Conservation (phyloP, 495 filamentous ascomycete genomes). For the Mycothermus thermophilus region DNA sequence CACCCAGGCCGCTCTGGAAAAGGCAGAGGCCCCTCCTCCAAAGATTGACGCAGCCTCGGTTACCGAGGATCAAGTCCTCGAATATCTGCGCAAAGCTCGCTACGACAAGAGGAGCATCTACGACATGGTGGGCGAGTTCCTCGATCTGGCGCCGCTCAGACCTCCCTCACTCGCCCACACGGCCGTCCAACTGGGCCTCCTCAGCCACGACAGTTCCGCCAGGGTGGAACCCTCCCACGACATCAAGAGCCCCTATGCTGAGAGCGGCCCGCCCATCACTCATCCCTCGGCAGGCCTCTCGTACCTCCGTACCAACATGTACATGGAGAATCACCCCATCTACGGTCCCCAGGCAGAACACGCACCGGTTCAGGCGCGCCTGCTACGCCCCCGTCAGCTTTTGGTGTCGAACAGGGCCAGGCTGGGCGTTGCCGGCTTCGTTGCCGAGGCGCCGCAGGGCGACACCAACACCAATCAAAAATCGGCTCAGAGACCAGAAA, state of each 20-base stretch:
- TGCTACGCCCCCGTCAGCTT: constrained; percentile 42
- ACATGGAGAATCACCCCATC: constrained; percentile 66
- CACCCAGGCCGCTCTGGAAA: constrained; percentile 32
- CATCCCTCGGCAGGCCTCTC: constrained; percentile 87
- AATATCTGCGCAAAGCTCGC: constrained; percentile 48
- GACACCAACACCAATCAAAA: constrained; percentile 18
- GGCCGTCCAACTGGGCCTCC: neutral
- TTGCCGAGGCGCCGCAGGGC: constrained; percentile 19
- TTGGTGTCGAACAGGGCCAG: constrained; percentile 1
- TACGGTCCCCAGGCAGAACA: constrained; percentile 58
- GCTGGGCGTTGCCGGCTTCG: constrained; percentile 38
- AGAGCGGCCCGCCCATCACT: constrained; percentile 57
- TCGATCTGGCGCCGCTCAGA: constrained; percentile 37
- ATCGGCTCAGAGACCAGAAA: constrained; percentile 3
- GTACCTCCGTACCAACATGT: constrained; percentile 59
- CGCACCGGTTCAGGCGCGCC: constrained; percentile 52
- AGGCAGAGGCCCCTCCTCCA: constrained; percentile 28
- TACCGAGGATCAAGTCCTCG: constrained; percentile 44
- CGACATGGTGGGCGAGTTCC: constrained; percentile 37
- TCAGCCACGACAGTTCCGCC: neutral
- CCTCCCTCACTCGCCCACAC: constrained; percentile 4
- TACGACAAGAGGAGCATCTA: constrained; percentile 32
- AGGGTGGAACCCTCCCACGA: constrained; percentile 7
- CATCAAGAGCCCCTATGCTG: constrained; percentile 36
- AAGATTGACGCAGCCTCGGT: constrained; percentile 24